Conservation (phyloP, 495 filamentous ascomycete genomes). For the Pyronema domesticum region DNA sequence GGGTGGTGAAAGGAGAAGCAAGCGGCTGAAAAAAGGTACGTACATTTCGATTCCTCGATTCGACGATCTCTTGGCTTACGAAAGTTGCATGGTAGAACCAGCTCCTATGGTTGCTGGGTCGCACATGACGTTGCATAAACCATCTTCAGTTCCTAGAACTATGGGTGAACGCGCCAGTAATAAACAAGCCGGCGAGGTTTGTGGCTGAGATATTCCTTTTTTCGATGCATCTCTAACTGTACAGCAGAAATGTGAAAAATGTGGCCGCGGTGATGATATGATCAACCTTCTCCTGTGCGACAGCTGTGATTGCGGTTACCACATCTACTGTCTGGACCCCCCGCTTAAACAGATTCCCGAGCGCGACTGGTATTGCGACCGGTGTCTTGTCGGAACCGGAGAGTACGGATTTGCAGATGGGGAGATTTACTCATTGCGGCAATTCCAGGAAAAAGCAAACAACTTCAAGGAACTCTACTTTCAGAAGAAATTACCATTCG, state of each 20-base stretch:
- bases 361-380: constrained; percentile 88
- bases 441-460: constrained; percentile 91
- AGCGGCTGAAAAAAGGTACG: constrained; percentile 82
- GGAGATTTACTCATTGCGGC: constrained; percentile 81
- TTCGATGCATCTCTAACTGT: neutral
- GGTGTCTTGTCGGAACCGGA: constrained; percentile 87
- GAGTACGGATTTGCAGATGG: constrained; percentile 98
- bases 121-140: constrained; percentile 87
- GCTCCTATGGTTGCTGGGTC: constrained; percentile 85
- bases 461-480: constrained; percentile 93
- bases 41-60: constrained; percentile 16
- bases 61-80: constrained; percentile 6
- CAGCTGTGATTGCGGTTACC: constrained; percentile 78
- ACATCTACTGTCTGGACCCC: constrained; percentile 76
- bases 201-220: constrained; percentile 8
- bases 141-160: constrained; percentile 48
- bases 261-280: constrained; percentile 63
- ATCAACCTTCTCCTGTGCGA: constrained; percentile 66
- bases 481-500: constrained; percentile 73
- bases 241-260: constrained; percentile 64
- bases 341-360: constrained; percentile 61
- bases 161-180: constrained; percentile 47
- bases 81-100: constrained; percentile 38
- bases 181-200: constrained; percentile 55
- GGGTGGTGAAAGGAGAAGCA: constrained; percentile 65